Conservation (phyloP, 2,329 filamentous ascomycete species). For the Leptographium flavum region DNA sequence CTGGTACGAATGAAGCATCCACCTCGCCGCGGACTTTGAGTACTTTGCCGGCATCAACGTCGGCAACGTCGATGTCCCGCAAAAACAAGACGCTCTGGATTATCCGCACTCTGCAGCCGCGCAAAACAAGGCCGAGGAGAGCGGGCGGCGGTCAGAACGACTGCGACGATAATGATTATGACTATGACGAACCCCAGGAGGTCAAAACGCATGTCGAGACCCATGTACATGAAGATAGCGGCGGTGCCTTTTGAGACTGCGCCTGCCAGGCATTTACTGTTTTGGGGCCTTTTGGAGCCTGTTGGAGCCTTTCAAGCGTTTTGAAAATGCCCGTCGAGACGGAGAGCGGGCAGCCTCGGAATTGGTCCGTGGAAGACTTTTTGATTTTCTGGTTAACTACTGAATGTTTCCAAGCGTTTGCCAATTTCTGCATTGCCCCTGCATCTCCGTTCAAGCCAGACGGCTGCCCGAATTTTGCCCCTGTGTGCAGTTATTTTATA, state of each 20-base stretch:
- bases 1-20: not conserved
- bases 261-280: not conserved
- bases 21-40: no score
- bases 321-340: no score
- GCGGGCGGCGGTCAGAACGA: not conserved
- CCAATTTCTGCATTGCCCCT: no score
- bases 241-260: not conserved
- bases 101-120: constrained; percentile 8
- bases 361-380: no score
- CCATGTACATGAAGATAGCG: constrained; percentile 1
- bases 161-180: constrained; percentile 1
- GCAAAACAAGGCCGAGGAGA: constrained; percentile 1
- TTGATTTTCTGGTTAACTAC: no score
- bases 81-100: constrained; percentile 11
- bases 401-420: no score
- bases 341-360: no score
- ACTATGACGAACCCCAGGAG: constrained; percentile 7
- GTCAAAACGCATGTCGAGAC: constrained; percentile 10
- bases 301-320: not conserved
- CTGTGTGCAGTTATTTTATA: no score
- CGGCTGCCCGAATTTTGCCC: no score
- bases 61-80: not conserved
- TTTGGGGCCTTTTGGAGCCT: not conserved
- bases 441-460: no score
- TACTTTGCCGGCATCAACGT: no score